These are phyloP conservation scores for Cladosporium cucumerinum DNA, from an alignment of 2,329 filamentous ascomycete genomes.

Conservation along the genomic window DNA sequence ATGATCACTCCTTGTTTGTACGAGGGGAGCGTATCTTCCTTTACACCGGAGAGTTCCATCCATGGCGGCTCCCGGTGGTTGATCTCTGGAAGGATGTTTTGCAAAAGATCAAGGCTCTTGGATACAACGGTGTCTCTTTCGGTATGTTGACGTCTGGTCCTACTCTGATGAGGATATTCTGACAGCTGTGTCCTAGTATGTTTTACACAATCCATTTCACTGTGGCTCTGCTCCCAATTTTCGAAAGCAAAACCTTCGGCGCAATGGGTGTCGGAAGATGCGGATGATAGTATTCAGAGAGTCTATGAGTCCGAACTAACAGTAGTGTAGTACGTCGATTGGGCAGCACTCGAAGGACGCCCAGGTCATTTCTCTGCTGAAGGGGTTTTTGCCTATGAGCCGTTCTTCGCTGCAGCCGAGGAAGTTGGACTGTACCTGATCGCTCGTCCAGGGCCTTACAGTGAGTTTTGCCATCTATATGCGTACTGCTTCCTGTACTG, in stretches of 20 bases:
- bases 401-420: constrained; percentile 72
- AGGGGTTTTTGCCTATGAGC: constrained; percentile 68
- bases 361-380: constrained; percentile 66
- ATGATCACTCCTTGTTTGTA: constrained; percentile 62
- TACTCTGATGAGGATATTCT: background rate
- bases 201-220: background rate
- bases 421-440: constrained; percentile 74
- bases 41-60: constrained; percentile 72
- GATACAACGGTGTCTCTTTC: constrained; percentile 76
- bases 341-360: constrained; percentile 73
- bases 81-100: constrained; percentile 69
- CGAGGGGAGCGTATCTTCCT: constrained; percentile 67
- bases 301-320: background rate
- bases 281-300: background rate
- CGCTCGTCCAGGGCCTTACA: constrained; percentile 43
- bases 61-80: constrained; percentile 62
- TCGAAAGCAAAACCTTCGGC: background rate
- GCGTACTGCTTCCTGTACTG: background rate
- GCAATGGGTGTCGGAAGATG: background rate
- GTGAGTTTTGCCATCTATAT: background rate
- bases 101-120: constrained; percentile 77
- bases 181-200: background rate
- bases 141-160: background rate
- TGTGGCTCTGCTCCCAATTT: background rate
- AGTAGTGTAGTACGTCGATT: constrained; percentile 59